Evolutionary conservation across 805 yeast species (phyloP).

Genomic region (Maudiozyma barnettii): DNA sequence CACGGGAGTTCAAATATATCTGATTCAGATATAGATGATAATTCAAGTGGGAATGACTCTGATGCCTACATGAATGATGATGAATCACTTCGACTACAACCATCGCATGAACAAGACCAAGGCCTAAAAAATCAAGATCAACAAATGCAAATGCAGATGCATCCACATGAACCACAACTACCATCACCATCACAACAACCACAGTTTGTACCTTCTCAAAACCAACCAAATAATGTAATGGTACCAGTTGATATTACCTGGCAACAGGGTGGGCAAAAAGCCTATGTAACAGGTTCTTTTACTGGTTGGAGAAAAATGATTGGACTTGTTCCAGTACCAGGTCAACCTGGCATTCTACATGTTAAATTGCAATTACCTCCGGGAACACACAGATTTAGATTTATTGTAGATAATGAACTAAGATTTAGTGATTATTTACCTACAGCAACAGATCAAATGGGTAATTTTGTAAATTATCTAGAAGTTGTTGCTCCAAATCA

Average conservation of each 20-base stretch:
- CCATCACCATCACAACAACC: constrained; percentile 4
- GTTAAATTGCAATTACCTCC: constrained; percentile 72
- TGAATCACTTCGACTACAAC: neutral
- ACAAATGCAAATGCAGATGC: constrained; percentile 3
- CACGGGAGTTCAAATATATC: constrained; percentile 12
- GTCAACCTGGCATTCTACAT: constrained; percentile 35
- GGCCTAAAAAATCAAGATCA: constrained; percentile 3
- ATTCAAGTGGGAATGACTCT: constrained; percentile 17
- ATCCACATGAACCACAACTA: constrained; percentile 3
- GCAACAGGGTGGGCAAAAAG: constrained; percentile 95
- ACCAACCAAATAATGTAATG: constrained; percentile 10
- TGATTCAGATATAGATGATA: constrained; percentile 11
- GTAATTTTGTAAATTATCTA: constrained; percentile 86
- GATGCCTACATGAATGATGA: neutral
- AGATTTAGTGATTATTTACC: constrained; percentile 81
- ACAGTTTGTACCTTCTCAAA: constrained; percentile 2
- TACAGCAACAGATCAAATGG: constrained; percentile 96
- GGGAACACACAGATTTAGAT: constrained; percentile 88
- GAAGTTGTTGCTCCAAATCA: constrained; percentile 47
- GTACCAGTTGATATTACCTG: constrained; percentile 66
- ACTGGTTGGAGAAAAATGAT: constrained; percentile 99
- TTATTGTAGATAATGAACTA: constrained; percentile 88
- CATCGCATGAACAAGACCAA: neutral
- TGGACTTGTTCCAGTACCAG: constrained; percentile 46
- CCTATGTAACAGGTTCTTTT: constrained; percentile 93